phyloP scores from a whole-genome alignment of 139 green algal genomes.

The Chlorella sp. region DNA sequence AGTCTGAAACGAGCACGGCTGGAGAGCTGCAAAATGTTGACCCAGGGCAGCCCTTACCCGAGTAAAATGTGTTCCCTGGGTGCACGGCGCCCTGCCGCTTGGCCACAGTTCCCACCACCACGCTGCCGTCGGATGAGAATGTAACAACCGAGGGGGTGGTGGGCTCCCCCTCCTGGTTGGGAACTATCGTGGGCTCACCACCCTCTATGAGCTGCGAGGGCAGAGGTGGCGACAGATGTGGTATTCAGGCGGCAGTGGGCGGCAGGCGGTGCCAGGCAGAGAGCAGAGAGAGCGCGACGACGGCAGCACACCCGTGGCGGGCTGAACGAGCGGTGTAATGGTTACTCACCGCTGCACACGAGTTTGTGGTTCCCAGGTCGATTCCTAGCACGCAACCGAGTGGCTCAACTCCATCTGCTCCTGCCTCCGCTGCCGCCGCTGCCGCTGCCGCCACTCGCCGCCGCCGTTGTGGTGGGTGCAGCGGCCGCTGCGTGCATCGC shows the following conservation, averaged over 20 bases:
- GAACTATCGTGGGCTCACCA: conserved; percentile 65
- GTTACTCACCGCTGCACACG: conserved; percentile 73
- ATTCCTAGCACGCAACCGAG: conserved; percentile 81
- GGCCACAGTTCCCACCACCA: conserved; percentile 71
- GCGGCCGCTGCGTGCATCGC: background rate
- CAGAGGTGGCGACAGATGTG: background rate
- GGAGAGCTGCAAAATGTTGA: background rate
- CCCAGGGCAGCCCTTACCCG: conserved; percentile 14
- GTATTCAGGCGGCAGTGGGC: background rate
- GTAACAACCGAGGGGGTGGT: conserved; percentile 82
- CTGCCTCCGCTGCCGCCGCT: background rate
- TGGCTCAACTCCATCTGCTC: background rate
- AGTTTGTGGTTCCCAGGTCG: conserved; percentile 98
- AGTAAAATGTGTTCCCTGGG: conserved; percentile 82
- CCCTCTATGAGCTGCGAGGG: conserved; percentile 49
- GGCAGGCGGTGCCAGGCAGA: background rate
- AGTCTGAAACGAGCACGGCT: too few species aligned
- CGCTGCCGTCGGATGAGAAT: conserved; percentile 54
- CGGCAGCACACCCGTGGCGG: too few species aligned
- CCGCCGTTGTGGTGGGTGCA: background rate
- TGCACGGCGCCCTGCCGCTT: conserved; percentile 42
- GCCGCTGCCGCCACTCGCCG: background rate
- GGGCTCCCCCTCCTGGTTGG: conserved; percentile 59
- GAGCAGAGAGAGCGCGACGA: background rate
- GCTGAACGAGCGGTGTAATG: too few species aligned